Evolutionary conservation across 768 basidiomycete species (phyloP).

Genomic region (Fomitopsis serialis): DNA sequence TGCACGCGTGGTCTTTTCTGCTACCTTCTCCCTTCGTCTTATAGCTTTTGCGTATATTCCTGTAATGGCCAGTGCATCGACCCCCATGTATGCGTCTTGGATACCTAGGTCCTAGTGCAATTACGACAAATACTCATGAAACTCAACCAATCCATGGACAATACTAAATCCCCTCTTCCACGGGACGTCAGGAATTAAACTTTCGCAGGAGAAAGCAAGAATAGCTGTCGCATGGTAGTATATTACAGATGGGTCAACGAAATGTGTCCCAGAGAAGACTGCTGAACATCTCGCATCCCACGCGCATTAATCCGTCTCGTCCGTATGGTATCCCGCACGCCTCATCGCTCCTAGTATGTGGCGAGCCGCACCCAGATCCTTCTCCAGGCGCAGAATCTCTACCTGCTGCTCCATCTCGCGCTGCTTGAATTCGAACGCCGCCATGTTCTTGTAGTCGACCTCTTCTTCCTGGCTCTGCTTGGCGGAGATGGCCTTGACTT

Average conservation of each 20-base stretch:
- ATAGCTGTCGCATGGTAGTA: background rate
- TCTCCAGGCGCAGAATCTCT: conserved; percentile 94
- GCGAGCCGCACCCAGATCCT: conserved; percentile 85
- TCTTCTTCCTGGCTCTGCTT: conserved; percentile 76
- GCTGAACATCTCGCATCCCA: too few species aligned
- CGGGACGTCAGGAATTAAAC: too few species aligned
- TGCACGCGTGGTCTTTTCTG: background rate
- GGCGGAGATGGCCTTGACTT: conserved; percentile 93
- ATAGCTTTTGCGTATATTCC: background rate
- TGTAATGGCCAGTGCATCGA: background rate
- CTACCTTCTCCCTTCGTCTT: background rate
- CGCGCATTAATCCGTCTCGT: conserved; percentile 40
- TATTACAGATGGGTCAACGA: background rate
- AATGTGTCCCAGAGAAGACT: too few species aligned
- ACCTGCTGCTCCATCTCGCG: conserved; percentile 99
- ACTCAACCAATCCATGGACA: background rate
- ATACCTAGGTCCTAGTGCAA: background rate
- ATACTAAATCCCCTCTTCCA: too few species aligned
- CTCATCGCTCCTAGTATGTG: conserved; percentile 81
- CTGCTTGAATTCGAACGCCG: conserved; percentile 91
- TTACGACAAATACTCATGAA: background rate
- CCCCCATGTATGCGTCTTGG: background rate
- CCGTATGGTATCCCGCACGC: conserved; percentile 84
- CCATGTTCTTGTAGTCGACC: conserved; percentile 87
- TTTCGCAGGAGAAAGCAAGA: too few species aligned